Percentiles rank a stretch among this genome's conserved stretches.
Conservation (phyloP, 345 rosid genomes). For the Boechera divaricarpa region DNA sequence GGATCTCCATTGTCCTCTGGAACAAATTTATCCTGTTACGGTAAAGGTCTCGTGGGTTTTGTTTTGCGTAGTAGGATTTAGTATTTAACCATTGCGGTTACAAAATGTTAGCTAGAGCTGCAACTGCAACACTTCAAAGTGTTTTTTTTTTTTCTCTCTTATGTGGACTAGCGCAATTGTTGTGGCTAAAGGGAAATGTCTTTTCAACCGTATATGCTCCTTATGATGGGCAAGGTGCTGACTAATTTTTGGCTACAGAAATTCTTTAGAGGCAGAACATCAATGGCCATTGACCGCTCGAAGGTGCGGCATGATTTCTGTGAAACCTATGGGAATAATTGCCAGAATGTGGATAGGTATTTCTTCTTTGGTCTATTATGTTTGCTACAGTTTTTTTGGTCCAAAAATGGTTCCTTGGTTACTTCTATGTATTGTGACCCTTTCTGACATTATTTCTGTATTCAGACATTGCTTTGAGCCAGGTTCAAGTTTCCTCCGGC, state of each 20-base stretch:
- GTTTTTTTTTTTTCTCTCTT: background rate
- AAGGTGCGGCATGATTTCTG: constrained; percentile 71
- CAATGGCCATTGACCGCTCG: constrained; percentile 63
- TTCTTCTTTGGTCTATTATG: background rate
- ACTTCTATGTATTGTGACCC: constrained; percentile 3
- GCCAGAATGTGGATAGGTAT: constrained; percentile 84
- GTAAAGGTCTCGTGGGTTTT: background rate
- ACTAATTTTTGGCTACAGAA: constrained; percentile 68
- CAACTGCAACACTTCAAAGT: constrained; percentile 5
- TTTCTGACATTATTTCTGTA: constrained; percentile 28
- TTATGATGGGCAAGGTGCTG: constrained; percentile 43
- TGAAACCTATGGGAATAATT: constrained; percentile 60
- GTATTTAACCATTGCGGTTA: constrained; percentile 4
- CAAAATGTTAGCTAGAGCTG: constrained; percentile 29
- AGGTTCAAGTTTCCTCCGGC: constrained; percentile 77
- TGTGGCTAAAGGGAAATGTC: background rate
- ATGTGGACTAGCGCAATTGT: constrained; percentile 7
- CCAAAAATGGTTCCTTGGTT: constrained; percentile 10
- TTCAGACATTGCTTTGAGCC: constrained; percentile 90
- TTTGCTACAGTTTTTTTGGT: background rate
- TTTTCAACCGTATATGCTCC: constrained; percentile 6
- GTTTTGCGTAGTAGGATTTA: constrained; percentile 28
- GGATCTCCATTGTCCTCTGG: background rate
- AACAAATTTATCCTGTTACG: constrained; percentile 11
- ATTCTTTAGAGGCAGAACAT: constrained; percentile 95